Conservation (phyloP, 768 basidiomycete species). For the Termitomyces sp. region DNA sequence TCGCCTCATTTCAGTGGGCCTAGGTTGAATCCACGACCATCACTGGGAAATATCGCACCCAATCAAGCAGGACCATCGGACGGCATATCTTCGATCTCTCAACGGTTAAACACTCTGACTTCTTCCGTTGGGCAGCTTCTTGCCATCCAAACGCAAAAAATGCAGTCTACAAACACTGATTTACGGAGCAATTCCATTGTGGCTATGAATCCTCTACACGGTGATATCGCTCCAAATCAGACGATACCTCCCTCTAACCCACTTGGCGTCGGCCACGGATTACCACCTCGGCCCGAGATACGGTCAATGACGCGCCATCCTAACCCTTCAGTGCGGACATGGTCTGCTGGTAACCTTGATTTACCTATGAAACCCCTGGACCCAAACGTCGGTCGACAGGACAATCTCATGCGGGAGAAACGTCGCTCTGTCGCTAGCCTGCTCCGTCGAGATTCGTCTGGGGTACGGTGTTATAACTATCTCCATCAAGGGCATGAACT, state of each 20-base stretch:
- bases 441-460: constrained; percentile 69
- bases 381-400: constrained; percentile 36
- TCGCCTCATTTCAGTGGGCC: constrained; percentile 33
- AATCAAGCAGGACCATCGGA: constrained; percentile 64
- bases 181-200: constrained; percentile 36
- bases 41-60: constrained; percentile 64
- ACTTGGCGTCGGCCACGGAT: constrained; percentile 47
- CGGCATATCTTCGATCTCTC: constrained; percentile 72
- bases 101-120: constrained; percentile 72
- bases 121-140: constrained; percentile 84
- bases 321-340: constrained; percentile 72
- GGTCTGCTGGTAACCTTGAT: constrained; percentile 80
- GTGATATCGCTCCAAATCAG: constrained; percentile 45
- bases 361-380: constrained; percentile 56
- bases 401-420: constrained; percentile 52
- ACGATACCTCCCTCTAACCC: constrained; percentile 36
- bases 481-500: neutral
- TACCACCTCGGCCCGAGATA: constrained; percentile 62
- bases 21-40: constrained; percentile 53
- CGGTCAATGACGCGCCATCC: constrained; percentile 55
- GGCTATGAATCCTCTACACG: constrained; percentile 31
- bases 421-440: constrained; percentile 68
- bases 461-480: constrained; percentile 38
- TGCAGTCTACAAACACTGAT: constrained; percentile 40
- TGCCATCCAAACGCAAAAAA: constrained; percentile 70